phyloP scores from a whole-genome alignment of 1,139 yeast species.

The Geotrichum citri-aurantii region DNA sequence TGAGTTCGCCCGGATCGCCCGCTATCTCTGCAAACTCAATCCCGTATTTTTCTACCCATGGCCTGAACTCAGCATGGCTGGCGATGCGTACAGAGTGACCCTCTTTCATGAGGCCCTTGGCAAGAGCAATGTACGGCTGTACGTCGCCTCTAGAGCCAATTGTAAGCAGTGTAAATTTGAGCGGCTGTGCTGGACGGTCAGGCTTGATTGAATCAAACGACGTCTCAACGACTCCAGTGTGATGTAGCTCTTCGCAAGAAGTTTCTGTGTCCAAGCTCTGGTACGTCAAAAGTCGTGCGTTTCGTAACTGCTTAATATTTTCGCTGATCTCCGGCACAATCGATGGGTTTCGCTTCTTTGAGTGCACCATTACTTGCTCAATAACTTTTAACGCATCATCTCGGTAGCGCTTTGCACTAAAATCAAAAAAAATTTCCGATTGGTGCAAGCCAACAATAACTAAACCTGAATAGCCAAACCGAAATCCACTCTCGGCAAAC shows the following conservation, averaged over 20 bases:
- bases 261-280: conserved; percentile 25
- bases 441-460: conserved; percentile 63
- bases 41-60: conserved; percentile 65
- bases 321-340: conserved; percentile 17
- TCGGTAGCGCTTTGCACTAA: conserved; percentile 46
- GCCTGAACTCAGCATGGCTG: conserved; percentile 73
- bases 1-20: conserved; percentile 87
- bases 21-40: conserved; percentile 71
- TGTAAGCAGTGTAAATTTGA: conserved; percentile 60
- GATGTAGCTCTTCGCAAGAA: neutral
- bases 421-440: conserved; percentile 72
- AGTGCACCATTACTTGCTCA: neutral
- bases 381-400: conserved; percentile 41
- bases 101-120: conserved; percentile 65
- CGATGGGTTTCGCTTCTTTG: conserved; percentile 4
- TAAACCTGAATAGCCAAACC: conserved; percentile 64
- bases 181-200: conserved; percentile 24
- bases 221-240: neutral
- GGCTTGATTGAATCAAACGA: neutral
- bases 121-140: conserved; percentile 88
- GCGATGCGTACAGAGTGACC: conserved; percentile 77
- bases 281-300: conserved; percentile 32
- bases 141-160: conserved; percentile 96
- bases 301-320: conserved; percentile 11
- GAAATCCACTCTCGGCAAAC: conserved; percentile 57